Percentiles rank a stretch among this genome's conserved stretches.
These are phyloP conservation scores for Rhizopus sp. DNA, from an alignment of 371 early-diverging fungal genomes.

Conservation along the genomic window DNA sequence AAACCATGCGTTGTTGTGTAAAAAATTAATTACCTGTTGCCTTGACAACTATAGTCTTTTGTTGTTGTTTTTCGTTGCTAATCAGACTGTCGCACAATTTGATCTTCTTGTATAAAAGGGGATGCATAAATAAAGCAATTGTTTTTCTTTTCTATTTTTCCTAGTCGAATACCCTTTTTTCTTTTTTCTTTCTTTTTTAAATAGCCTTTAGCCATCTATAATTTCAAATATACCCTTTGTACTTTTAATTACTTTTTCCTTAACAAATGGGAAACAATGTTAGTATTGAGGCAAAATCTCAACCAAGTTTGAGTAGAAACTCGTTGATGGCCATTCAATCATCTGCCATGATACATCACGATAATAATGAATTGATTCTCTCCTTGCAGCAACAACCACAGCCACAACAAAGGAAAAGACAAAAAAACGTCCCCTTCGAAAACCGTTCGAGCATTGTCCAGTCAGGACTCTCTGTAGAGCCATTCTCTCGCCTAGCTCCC, in stretches of 20 bases:
- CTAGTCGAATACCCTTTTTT: background rate
- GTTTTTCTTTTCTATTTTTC: too few relatives aligned
- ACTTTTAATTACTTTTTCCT: background rate
- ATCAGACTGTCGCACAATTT: too few relatives aligned
- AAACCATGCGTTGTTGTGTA: too few relatives aligned
- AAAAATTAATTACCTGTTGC: background rate
- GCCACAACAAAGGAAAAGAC: slow-evolving; percentile 3
- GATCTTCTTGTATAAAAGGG: too few relatives aligned
- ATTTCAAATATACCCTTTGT: slow-evolving; percentile 1
- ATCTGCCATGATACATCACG: background rate
- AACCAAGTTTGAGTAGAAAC: slow-evolving; percentile 1
- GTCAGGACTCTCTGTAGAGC: slow-evolving; percentile 2
- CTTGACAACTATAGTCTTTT: slow-evolving; percentile 1
- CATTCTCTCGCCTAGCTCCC: slow-evolving; percentile 8
- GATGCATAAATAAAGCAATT: too few relatives aligned
- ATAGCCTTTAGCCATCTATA: background rate
- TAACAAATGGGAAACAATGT: slow-evolving; percentile 16
- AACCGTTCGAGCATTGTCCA: background rate
- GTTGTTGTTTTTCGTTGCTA: too few relatives aligned
- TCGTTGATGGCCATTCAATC: background rate
- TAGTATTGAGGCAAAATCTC: slow-evolving; percentile 7
- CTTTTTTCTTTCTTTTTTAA: background rate
- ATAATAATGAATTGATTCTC: background rate
- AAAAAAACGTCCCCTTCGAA: background rate
- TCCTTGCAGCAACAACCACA: background rate